Evolutionary conservation across 2,329 filamentous ascomycete species (phyloP).

Genomic region (Diplodia corticola): DNA sequence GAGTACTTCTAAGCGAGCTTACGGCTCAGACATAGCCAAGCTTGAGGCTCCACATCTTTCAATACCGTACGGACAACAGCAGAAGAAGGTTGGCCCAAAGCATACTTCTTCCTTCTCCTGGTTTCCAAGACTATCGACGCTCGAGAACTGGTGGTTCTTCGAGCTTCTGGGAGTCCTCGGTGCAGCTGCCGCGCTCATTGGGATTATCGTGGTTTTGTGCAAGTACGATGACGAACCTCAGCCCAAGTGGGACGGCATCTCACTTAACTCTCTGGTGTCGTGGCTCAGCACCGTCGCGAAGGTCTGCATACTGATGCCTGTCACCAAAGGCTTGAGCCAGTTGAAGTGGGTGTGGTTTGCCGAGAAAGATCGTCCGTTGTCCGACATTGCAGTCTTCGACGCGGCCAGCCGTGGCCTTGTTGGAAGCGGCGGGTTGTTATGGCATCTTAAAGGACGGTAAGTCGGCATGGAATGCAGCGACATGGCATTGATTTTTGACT

Average conservation of each 20-base stretch:
- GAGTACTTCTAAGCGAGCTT: not conserved
- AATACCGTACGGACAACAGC: not conserved
- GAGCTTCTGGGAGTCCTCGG: not conserved
- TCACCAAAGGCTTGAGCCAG: not conserved
- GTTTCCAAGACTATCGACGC: not conserved
- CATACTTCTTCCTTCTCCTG: not conserved
- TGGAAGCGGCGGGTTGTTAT: not conserved
- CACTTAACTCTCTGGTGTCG: not conserved
- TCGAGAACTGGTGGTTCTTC: not conserved
- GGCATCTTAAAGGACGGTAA: not conserved
- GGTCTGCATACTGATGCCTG: not conserved
- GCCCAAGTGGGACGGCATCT: not conserved
- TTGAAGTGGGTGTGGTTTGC: not conserved
- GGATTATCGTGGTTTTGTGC: not conserved
- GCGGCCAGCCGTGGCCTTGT: not conserved
- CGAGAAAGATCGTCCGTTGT: not conserved
- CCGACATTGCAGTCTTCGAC: not conserved
- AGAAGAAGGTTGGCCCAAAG: not conserved
- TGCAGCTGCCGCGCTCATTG: not conserved
- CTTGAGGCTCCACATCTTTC: not conserved
- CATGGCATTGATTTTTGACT: not conserved
- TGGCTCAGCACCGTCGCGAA: not conserved
- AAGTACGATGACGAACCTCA: not conserved
- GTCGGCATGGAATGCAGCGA: not conserved
- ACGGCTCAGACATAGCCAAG: not conserved